Percentiles rank a stretch among this genome's conserved stretches.
Conservation (phyloP, 2,329 filamentous ascomycete species). For the Berkeleyomyces basicola region DNA sequence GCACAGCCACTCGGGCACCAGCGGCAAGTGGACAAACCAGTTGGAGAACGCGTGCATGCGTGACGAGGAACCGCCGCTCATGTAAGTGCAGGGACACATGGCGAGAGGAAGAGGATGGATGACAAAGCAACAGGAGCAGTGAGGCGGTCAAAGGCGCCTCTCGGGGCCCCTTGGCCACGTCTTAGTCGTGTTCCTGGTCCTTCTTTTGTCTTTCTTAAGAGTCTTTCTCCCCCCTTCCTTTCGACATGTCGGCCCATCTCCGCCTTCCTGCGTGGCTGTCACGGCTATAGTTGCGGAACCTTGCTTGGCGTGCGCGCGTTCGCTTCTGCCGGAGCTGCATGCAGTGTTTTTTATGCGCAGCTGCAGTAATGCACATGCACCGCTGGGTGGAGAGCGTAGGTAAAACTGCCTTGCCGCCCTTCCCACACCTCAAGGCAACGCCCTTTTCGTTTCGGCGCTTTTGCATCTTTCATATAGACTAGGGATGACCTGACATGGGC, state of each 20-base stretch:
- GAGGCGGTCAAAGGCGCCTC: not conserved
- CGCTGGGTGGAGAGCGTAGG: not conserved
- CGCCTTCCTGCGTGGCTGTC: too few relatives aligned
- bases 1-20: slow-evolving; percentile 89
- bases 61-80: slow-evolving; percentile 50
- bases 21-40: slow-evolving; percentile 98
- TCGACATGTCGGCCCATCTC: too few relatives aligned
- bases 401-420: too few relatives aligned
- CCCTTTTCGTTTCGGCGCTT: not conserved
- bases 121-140: not conserved
- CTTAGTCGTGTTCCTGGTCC: not conserved
- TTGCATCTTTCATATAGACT: not conserved
- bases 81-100: slow-evolving; percentile 11
- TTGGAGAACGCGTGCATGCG: slow-evolving; percentile 94
- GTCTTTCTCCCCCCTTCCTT: too few relatives aligned
- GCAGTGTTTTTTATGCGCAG: not conserved
- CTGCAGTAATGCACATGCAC: not conserved
- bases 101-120: not conserved
- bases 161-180: too few relatives aligned
- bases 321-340: not conserved
- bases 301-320: not conserved
- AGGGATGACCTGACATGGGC: not conserved
- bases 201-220: not conserved
- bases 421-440: not conserved
- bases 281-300: not conserved